Evolutionary conservation across 176 grass and related monocot genomes (phyloP), one percentile per base, ranked within the genome.

Genomic region (Oryza glaberrima): DNA sequence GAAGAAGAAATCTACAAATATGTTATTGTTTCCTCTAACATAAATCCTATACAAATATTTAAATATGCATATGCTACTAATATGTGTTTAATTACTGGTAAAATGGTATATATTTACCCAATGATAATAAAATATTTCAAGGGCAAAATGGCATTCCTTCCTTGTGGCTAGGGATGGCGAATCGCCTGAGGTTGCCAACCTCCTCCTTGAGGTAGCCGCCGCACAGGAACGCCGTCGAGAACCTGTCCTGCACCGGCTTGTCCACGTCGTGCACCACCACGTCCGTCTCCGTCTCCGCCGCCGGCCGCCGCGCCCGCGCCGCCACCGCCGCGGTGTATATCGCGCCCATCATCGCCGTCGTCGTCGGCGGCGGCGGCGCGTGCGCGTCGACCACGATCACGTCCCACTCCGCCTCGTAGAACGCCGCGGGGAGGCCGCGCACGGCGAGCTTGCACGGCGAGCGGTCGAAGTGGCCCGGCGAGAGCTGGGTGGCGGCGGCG

Each of bases 351-450:
- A 87, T 83, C 5, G 86, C 78, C 54, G 86, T 83, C 11, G 82
- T 72, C 73, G 76, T 69, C 86, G 82, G 82, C 60, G 51, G 1
- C 54, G 78, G 73, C 1, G 86, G 82, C n/a, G 93, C 79, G 16
- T 90, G 86, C 60, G 88, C 83, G 64, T 79, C 73, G 2, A 93
- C 86, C 72, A 93, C 72, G 82, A 95, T 89, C 86, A 95, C 81
- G 65, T 95, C 93, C 93, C 93, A 95, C 60, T 95, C 88, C 14
- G 79, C 86, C 85, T 89, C 88, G 47, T 89, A 84, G 80, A 95
- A 91, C 72, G 72, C 80, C 0, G 78, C 13, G 16, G 90, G 93
- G 10, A 95, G 89, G 20, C 82, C 88, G 49, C 89, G 89, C 76
- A 92, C 69, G 30, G 90, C 80, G 71, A 95, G 52, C 75, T 67